Evolutionary conservation across 495 filamentous ascomycete species (phyloP), one percentile per base, ranked within the genome.

Genomic region (Zalerion maritima): DNA sequence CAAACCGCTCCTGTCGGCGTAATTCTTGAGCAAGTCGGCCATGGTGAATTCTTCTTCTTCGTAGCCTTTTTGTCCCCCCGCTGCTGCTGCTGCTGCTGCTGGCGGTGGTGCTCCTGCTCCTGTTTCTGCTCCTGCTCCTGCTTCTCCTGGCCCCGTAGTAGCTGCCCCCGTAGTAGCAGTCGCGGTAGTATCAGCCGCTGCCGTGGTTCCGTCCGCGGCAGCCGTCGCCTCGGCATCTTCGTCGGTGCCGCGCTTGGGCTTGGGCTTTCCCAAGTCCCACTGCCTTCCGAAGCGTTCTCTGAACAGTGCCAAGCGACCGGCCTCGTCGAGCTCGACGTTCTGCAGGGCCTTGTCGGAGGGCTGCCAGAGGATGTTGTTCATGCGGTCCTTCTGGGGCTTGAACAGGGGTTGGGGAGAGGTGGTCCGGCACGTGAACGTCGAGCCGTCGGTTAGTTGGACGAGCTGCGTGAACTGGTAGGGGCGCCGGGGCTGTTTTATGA

Each of bases 381-480:
- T 72, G 26, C 72, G 77, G 65, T 97, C 89, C 52, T 87, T 84
- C 23, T 67, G 72, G 30, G 64, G 69, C 34, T 69, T 69, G 66
- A 84, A 81, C 23, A 96, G 57, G 2, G 81, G 78, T 9, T 57
- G 39, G 2, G 89, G 89, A 6, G 76, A 83, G 8, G 87, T 91
- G 5, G 91, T 94, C 45, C 91, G 86, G 34, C 80, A 68, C 8
- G 78, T 73, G 69, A 73, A 94, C 32, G 83, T 79, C 45, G 67
- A 74, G 32, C 89, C 89, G 65, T 97, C 89, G n/a, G 75, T 76
- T 38, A 94, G 77, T 32, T 86, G 87, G 31, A 96, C 68, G 18
- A 97, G 75, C 57, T 97, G 89, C 13, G 89, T 93, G 71, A 93
- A 94, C 41, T 77, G 81, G 70, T 94, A 94, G 18, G 89, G 89